These are phyloP conservation scores for Mortierella sp. DNA, from an alignment of 371 early-diverging fungal genomes.

Conservation along the genomic window DNA sequence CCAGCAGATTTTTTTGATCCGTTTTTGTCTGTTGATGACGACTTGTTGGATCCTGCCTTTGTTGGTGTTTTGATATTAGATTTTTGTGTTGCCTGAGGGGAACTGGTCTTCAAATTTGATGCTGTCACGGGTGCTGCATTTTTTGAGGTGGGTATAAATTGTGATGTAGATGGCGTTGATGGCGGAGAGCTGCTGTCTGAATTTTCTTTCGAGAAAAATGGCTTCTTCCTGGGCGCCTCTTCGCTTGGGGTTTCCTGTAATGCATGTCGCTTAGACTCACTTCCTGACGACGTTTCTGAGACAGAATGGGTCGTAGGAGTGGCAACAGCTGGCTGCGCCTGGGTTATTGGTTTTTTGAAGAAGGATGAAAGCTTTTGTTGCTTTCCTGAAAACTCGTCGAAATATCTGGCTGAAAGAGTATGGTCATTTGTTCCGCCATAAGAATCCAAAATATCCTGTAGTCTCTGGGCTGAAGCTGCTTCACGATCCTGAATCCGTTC, in stretches of 20 bases:
- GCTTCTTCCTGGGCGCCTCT: slow-evolving; percentile 1
- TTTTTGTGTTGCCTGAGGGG: slow-evolving; percentile 10
- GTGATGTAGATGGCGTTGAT: background rate
- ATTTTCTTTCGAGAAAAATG: slow-evolving; percentile 10
- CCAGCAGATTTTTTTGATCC: slow-evolving; percentile 8
- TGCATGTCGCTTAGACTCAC: background rate
- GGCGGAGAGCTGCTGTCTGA: background rate
- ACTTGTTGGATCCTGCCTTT: background rate
- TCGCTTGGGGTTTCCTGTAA: background rate
- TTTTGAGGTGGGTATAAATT: background rate
- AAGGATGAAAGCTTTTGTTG: slow-evolving; percentile 65
- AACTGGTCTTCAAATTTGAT: background rate
- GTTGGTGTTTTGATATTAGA: slow-evolving; percentile 4
- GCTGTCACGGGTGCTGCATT: background rate
- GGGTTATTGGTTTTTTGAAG: slow-evolving; percentile 34
- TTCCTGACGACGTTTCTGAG: background rate
- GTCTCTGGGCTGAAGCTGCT: background rate
- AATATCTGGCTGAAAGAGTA: slow-evolving; percentile 70
- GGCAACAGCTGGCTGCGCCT: background rate
- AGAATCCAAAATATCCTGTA: slow-evolving; percentile 40
- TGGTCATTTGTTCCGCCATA: slow-evolving; percentile 39
- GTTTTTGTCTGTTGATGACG: background rate
- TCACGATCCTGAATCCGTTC: slow-evolving; percentile 21
- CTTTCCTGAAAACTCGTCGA: slow-evolving; percentile 72
- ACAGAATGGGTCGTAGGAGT: background rate